These are phyloP conservation scores for Fragaria nilgerrensis DNA, from an alignment of 306 rosid genomes.

Conservation along the genomic window DNA sequence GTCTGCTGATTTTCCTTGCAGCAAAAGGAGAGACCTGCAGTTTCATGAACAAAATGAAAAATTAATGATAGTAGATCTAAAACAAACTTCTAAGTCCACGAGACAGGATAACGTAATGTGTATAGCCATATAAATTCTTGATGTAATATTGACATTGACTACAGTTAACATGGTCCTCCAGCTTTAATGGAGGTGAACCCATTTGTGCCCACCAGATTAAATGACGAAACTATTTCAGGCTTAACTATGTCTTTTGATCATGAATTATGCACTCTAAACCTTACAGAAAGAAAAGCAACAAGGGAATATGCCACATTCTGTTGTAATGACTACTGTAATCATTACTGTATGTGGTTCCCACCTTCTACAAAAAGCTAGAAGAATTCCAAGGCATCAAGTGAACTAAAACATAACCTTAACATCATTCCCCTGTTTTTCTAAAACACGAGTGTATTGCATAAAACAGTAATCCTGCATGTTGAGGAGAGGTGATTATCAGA, in stretches of 20 bases:
- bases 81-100: not conserved
- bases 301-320: not conserved
- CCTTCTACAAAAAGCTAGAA: not conserved
- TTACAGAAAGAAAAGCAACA: slow-evolving; percentile 10
- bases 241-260: not conserved
- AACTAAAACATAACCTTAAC: not conserved
- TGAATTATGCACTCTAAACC: not conserved
- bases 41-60: slow-evolving; percentile 12
- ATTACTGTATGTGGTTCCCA: not conserved
- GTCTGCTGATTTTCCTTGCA: slow-evolving; percentile 81
- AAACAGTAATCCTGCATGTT: not conserved
- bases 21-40: slow-evolving; percentile 60
- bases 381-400: not conserved
- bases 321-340: not conserved
- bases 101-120: slow-evolving; percentile 5
- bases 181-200: not conserved
- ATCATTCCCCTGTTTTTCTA: not conserved
- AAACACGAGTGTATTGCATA: not conserved
- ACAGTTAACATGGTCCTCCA: not conserved
- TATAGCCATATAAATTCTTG: too few species aligned
- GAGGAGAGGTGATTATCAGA: not conserved
- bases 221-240: not conserved
- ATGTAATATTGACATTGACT: not conserved
- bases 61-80: slow-evolving; percentile 3
- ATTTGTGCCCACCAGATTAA: not conserved